Conservation (phyloP, 192 early-diverging fungal genomes). For the Powellomyces hirtus region DNA sequence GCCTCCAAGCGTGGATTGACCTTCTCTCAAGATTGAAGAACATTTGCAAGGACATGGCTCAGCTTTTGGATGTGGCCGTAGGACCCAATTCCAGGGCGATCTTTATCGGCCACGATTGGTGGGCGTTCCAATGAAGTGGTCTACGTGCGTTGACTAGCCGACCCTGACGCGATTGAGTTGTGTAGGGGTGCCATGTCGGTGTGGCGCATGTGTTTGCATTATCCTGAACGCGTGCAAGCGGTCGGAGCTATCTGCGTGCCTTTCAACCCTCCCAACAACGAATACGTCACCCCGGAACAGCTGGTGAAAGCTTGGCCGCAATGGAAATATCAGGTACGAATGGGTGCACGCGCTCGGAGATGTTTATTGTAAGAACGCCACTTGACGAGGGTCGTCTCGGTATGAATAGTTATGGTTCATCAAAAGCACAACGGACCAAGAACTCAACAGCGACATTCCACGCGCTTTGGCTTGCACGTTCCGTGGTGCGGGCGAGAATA, state of each 20-base stretch:
- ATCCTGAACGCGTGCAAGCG: conserved; percentile 58
- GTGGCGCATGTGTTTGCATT: conserved; percentile 57
- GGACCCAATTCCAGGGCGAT: conserved; percentile 41
- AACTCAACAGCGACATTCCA: neutral
- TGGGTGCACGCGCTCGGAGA: neutral
- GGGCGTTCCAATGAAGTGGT: too few relatives aligned
- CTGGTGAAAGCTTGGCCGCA: conserved; percentile 49
- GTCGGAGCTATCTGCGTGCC: conserved; percentile 56
- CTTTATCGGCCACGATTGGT: conserved; percentile 69
- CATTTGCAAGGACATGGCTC: conserved; percentile 51
- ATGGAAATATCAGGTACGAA: conserved; percentile 50
- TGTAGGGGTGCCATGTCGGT: conserved; percentile 43
- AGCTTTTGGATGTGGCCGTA: conserved; percentile 56
- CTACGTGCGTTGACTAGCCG: too few relatives aligned
- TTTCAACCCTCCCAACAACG: conserved; percentile 38
- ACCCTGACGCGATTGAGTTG: too few relatives aligned
- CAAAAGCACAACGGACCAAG: neutral
- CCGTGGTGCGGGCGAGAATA: neutral
- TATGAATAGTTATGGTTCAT: too few relatives aligned
- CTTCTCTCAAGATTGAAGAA: conserved; percentile 41
- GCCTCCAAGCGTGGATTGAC: too few relatives aligned
- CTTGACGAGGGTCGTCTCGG: too few relatives aligned
- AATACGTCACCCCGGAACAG: conserved; percentile 39
- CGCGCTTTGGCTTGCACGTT: neutral
- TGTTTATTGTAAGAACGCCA: neutral